A percentile compares a stretch with the other conserved stretches of the same genome.
Evolutionary conservation across 1,284 basidiomycete species (phyloP).

Genomic region (Trichosporon sp.): DNA sequence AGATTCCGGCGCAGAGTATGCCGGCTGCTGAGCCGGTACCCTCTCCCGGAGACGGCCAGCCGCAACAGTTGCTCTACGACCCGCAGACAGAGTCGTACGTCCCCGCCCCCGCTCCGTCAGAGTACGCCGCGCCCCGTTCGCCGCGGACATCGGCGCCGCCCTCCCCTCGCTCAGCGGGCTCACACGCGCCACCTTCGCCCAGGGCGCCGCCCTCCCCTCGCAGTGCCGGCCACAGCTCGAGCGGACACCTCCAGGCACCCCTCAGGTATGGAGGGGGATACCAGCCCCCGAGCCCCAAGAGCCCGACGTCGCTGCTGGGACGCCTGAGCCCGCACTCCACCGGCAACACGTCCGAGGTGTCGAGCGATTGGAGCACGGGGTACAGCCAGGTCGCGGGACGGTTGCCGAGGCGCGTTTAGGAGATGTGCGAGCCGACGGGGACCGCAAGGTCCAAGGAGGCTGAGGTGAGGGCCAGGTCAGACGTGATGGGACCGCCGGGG

Average conservation of each 20-base stretch:
- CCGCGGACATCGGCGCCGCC: background rate
- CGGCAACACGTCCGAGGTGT: background rate
- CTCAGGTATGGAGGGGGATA: background rate
- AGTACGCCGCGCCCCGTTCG: background rate
- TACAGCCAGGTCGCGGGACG: background rate
- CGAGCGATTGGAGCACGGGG: conserved; percentile 13
- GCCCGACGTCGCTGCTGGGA: background rate
- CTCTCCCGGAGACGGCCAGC: background rate
- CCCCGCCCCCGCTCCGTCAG: background rate
- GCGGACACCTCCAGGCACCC: background rate
- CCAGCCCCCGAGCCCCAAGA: background rate
- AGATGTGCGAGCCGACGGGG: background rate
- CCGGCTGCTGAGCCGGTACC: background rate
- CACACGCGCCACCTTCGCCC: background rate
- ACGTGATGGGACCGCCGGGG: too few relatives aligned
- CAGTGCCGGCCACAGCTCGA: background rate
- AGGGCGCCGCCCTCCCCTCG: background rate
- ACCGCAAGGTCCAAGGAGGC: too few relatives aligned
- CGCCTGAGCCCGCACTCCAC: background rate
- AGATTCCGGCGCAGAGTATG: background rate
- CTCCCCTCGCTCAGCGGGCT: background rate
- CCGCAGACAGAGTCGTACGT: conserved; percentile 8
- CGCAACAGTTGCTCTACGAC: background rate
- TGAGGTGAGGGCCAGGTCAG: too few relatives aligned
- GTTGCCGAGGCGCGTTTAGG: conserved; percentile 2